These are phyloP conservation scores for Lecanoromycetidae sp. DNA, from an alignment of 2,329 filamentous ascomycete genomes.

Conservation along the genomic window DNA sequence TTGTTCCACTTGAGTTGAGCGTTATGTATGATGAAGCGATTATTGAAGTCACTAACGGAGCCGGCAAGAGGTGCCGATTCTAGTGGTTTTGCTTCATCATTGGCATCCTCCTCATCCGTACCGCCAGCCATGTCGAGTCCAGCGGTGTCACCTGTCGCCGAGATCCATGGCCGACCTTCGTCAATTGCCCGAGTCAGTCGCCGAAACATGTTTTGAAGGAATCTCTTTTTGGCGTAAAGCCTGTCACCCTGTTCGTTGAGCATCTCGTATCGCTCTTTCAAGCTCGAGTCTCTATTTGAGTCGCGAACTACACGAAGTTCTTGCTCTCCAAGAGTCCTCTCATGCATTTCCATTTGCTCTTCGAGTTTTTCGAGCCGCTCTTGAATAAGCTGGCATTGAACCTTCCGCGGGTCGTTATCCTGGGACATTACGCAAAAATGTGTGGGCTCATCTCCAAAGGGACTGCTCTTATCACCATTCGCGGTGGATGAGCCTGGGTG, in stretches of 20 bases:
- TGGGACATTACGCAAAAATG: conserved; percentile 93
- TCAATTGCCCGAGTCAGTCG: conserved; percentile 44
- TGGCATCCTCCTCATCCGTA: conserved; percentile 40
- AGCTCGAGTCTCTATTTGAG: conserved; percentile 36
- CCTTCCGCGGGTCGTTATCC: conserved; percentile 73
- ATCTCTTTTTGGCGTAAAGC: conserved; percentile 45
- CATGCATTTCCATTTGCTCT: conserved; percentile 64
- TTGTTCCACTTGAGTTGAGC: conserved; percentile 99
- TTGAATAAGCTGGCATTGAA: conserved; percentile 77
- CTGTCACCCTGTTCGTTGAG: conserved; percentile 46
- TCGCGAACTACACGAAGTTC: conserved; percentile 51
- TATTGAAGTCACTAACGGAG: conserved; percentile 90
- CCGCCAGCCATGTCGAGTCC: conserved; percentile 21
- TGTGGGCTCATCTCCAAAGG: conserved; percentile 85
- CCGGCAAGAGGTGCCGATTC: conserved; percentile 63
- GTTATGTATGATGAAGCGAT: conserved; percentile 96
- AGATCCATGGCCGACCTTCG: conserved; percentile 46
- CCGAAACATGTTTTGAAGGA: conserved; percentile 46
- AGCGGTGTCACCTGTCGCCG: conserved; percentile 27
- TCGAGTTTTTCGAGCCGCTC: conserved; percentile 67
- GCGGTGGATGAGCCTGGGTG: conserved; percentile 67
- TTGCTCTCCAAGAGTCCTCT: conserved; percentile 59
- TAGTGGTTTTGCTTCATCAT: conserved; percentile 41
- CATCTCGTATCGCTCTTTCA: conserved; percentile 35
- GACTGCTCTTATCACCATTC: conserved; percentile 71